Percentiles rank a stretch among this genome's conserved stretches.
These are phyloP conservation scores for Ustilago bromivora DNA, from an alignment of 1,284 basidiomycete genomes.

Conservation along the genomic window DNA sequence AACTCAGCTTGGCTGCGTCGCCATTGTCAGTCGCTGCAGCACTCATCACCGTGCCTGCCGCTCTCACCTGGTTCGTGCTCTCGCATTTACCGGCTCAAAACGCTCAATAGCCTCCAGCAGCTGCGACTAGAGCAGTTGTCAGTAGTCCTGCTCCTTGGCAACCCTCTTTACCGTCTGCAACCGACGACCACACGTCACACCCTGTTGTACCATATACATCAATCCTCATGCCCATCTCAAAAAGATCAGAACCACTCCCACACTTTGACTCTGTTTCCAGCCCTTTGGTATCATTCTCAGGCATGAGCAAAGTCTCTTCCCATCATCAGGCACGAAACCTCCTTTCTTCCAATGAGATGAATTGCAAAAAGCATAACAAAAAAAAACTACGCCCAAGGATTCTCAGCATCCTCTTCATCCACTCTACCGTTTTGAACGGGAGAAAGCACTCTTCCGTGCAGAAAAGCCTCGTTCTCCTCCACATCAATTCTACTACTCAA, in stretches of 20 bases:
- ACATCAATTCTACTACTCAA: slow-evolving; percentile 34
- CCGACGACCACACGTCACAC: slow-evolving; percentile 1
- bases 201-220: slow-evolving; percentile 30
- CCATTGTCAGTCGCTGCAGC: not conserved
- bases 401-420: slow-evolving; percentile 19
- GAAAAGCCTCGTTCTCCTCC: slow-evolving; percentile 24
- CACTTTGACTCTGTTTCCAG: not conserved
- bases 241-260: slow-evolving; percentile 5
- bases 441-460: slow-evolving; percentile 25
- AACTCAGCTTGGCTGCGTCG: not conserved
- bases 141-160: not conserved
- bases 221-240: not conserved
- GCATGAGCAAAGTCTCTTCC: not conserved
- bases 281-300: not conserved
- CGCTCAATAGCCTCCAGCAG: not conserved
- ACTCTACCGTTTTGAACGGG: slow-evolving; percentile 8
- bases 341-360: not conserved
- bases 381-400: slow-evolving; percentile 30
- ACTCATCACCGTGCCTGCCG: not conserved
- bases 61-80: not conserved
- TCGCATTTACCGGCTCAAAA: no score
- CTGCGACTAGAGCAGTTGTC: not conserved
- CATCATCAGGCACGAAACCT: not conserved
- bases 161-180: not conserved
- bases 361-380: not conserved